Evolutionary conservation across 1,139 yeast species (phyloP).

Genomic region (Saccharomyces hybrid): DNA sequence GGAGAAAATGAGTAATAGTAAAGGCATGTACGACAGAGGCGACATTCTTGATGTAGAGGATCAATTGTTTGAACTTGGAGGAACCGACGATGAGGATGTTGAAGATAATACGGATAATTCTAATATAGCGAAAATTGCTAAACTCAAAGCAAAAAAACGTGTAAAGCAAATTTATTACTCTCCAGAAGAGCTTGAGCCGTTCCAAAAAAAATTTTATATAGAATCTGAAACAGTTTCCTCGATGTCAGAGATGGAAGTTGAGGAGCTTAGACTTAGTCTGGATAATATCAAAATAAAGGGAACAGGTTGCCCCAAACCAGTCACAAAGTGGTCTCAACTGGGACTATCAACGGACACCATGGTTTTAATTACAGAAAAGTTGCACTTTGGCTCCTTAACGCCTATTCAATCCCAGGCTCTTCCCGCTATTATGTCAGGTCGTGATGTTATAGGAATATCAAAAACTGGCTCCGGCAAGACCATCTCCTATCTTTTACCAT

Average conservation of each 20-base stretch:
- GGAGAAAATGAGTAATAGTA: not conserved
- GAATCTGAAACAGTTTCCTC: slow-evolving; percentile 51
- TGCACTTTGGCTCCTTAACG: slow-evolving; percentile 41
- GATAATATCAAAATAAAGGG: slow-evolving; percentile 66
- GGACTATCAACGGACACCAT: slow-evolving; percentile 61
- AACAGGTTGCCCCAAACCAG: slow-evolving; percentile 53
- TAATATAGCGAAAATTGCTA: slow-evolving; percentile 11
- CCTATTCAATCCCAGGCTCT: slow-evolving; percentile 88
- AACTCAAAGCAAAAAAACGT: slow-evolving; percentile 37
- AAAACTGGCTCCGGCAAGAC: slow-evolving; percentile 98
- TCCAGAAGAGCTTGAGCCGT: slow-evolving; percentile 42
- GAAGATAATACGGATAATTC: not conserved
- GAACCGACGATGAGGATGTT: not conserved
- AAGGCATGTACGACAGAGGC: not conserved
- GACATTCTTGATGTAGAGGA: slow-evolving; percentile 12
- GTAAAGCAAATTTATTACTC: slow-evolving; percentile 42
- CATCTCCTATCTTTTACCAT: slow-evolving; percentile 74
- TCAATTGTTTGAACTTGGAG: slow-evolving; percentile 8
- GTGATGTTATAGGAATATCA: slow-evolving; percentile 89
- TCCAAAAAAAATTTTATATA: slow-evolving; percentile 56
- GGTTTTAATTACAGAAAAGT: slow-evolving; percentile 40
- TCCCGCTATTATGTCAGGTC: slow-evolving; percentile 84
- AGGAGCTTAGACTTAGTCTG: slow-evolving; percentile 44
- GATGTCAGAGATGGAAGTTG: slow-evolving; percentile 47
- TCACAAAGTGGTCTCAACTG: slow-evolving; percentile 70